A percentile compares a stretch with the other conserved stretches of the same genome.
Evolutionary conservation across 805 yeast genomes (phyloP).

Genomic region (Lipomyces sp.): DNA sequence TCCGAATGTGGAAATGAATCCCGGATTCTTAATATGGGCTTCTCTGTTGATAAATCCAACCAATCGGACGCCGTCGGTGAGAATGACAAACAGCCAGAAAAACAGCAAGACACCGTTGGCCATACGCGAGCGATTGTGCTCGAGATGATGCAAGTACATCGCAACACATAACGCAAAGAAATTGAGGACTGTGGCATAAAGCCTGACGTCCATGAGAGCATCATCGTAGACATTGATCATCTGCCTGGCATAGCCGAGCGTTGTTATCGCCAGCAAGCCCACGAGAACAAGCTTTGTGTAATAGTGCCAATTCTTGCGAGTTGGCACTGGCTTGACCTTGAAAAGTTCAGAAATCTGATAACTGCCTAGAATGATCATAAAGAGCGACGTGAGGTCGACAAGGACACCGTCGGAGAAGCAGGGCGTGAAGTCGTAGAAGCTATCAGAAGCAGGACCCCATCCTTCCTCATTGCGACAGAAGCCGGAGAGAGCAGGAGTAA

Average conservation of each 20-base stretch:
- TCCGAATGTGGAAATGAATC: conserved; percentile 31
- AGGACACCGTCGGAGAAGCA: conserved; percentile 49
- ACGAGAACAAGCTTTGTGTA: conserved; percentile 36
- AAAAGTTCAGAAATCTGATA: conserved; percentile 28
- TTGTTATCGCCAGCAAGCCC: conserved; percentile 38
- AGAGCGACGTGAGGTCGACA: conserved; percentile 41
- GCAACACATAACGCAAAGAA: conserved; percentile 57
- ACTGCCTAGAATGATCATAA: neutral
- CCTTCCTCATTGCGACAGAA: conserved; percentile 43
- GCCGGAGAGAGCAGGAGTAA: conserved; percentile 24
- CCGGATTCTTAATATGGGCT: conserved; percentile 30
- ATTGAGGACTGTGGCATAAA: conserved; percentile 49
- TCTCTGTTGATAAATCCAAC: conserved; percentile 48
- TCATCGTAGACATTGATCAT: conserved; percentile 42
- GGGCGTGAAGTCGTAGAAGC: conserved; percentile 44
- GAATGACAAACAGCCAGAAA: conserved; percentile 68
- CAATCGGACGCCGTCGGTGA: conserved; percentile 51
- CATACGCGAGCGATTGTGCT: conserved; percentile 66
- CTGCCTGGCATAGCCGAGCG: conserved; percentile 28
- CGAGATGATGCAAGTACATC: conserved; percentile 66
- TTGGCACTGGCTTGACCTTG: conserved; percentile 37
- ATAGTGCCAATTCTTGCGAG: conserved; percentile 38
- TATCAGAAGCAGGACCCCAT: conserved; percentile 47
- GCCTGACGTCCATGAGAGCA: conserved; percentile 43
- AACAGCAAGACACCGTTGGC: conserved; percentile 71